phyloP scores from a whole-genome alignment of 306 rosid genomes.

The Fragaria ananassa region DNA sequence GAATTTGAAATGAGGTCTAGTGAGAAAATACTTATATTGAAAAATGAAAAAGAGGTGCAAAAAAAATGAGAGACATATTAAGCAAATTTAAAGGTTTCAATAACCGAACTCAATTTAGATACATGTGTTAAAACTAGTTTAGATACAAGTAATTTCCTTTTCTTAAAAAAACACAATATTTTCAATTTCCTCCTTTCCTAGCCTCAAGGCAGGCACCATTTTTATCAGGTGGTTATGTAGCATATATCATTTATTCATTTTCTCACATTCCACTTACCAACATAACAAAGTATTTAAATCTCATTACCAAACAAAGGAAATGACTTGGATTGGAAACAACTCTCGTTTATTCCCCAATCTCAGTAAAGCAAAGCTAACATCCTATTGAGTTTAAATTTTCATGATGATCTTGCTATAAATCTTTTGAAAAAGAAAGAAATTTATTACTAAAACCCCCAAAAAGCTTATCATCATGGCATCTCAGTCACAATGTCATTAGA shows the following conservation, averaged over 20 bases:
- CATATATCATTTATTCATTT: not conserved
- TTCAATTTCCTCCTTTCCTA: not conserved
- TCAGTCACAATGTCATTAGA: constrained; percentile 12
- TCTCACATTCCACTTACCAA: not conserved
- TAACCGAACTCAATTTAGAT: too few species aligned
- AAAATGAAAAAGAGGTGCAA: too few species aligned
- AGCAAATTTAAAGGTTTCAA: too few species aligned
- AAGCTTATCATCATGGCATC: constrained; percentile 32
- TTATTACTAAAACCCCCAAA: not conserved
- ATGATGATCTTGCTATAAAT: not conserved
- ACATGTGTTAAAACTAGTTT: too few species aligned
- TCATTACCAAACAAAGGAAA: not conserved
- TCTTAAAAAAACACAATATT: not conserved
- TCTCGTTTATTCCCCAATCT: not conserved
- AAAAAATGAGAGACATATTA: too few species aligned
- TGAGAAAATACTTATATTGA: too few species aligned
- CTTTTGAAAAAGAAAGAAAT: not conserved
- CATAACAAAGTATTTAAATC: not conserved
- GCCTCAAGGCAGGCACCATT: not conserved
- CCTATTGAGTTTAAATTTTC: not conserved
- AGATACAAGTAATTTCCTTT: too few species aligned
- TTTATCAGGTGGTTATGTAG: not conserved
- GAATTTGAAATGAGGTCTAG: too few species aligned
- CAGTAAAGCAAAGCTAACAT: not conserved
- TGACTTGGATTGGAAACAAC: not conserved